Percentiles rank a stretch among this genome's conserved stretches.
Evolutionary conservation across 306 rosid genomes (phyloP).

Genomic region (Oxytropis ochrocephala): DNA sequence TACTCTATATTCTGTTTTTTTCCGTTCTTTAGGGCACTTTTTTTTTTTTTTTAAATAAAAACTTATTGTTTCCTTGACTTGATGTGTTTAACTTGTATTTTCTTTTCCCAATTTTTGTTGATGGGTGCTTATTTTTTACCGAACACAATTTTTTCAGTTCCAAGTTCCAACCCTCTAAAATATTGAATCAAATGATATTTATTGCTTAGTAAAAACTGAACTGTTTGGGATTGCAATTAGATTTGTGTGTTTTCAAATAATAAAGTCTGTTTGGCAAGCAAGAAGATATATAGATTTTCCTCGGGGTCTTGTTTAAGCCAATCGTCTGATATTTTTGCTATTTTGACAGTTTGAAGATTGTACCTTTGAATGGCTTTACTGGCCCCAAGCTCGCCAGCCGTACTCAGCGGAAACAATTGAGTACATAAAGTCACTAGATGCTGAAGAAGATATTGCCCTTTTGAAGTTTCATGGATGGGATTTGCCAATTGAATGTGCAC

Average conservation of each 20-base stretch:
- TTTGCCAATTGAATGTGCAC: constrained; percentile 64
- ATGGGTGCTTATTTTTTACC: not conserved
- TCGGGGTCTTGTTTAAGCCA: constrained; percentile 3
- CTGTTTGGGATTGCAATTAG: not conserved
- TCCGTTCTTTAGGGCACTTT: not conserved
- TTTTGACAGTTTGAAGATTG: constrained; percentile 80
- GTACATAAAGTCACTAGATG: constrained; percentile 61
- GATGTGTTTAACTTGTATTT: not conserved
- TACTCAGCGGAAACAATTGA: constrained; percentile 51
- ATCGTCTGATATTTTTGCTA: constrained; percentile 22
- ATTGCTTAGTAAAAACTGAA: not conserved
- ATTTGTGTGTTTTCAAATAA: not conserved
- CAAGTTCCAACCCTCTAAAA: not conserved
- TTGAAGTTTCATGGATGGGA: constrained; percentile 85
- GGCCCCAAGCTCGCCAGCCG: constrained; percentile 84
- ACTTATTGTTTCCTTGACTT: not conserved
- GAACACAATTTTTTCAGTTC: not conserved
- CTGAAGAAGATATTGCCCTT: constrained; percentile 71
- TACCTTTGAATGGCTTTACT: constrained; percentile 90
- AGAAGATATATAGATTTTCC: not conserved
- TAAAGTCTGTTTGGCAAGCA: not conserved
- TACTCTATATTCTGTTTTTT: not conserved
- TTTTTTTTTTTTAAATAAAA: not conserved
- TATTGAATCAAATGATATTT: not conserved
- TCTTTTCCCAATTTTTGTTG: not conserved